phyloP scores from a whole-genome alignment of 257 asterid species.

The Capsicum rhomboideum region DNA sequence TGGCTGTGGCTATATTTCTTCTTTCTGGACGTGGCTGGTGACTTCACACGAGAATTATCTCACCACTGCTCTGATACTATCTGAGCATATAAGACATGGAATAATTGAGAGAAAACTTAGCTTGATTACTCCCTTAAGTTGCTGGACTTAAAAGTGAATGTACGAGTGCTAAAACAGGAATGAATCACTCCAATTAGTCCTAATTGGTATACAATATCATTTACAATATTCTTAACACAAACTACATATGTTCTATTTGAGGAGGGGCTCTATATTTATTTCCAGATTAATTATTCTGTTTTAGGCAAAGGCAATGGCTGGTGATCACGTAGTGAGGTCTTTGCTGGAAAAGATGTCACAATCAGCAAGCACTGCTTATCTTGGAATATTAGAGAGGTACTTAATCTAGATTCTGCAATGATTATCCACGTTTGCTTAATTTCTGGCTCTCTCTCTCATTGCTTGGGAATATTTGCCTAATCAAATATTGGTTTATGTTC shows the following conservation, averaged over 20 bases:
- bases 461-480: not conserved
- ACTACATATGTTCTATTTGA: not conserved
- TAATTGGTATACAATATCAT: not conserved
- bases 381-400: conserved; percentile 91
- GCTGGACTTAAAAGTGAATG: not conserved
- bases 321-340: conserved; percentile 90
- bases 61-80: not conserved
- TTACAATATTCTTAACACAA: not conserved
- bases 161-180: not conserved
- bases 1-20: not conserved
- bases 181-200: not conserved
- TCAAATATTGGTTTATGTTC: not conserved
- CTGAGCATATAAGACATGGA: not conserved
- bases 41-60: not conserved
- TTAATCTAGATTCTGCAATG: not conserved
- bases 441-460: not conserved
- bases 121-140: not conserved
- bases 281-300: not conserved
- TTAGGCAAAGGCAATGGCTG: conserved; percentile 84
- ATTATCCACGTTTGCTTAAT: not conserved
- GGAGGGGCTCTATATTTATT: not conserved
- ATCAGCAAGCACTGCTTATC: conserved; percentile 87
- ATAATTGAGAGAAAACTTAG: not conserved
- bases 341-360: conserved; percentile 90
- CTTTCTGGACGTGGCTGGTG: not conserved